These are phyloP conservation scores for Fraxinus pennsylvanica DNA, from an alignment of 257 asterid genomes.

Conservation along the genomic window DNA sequence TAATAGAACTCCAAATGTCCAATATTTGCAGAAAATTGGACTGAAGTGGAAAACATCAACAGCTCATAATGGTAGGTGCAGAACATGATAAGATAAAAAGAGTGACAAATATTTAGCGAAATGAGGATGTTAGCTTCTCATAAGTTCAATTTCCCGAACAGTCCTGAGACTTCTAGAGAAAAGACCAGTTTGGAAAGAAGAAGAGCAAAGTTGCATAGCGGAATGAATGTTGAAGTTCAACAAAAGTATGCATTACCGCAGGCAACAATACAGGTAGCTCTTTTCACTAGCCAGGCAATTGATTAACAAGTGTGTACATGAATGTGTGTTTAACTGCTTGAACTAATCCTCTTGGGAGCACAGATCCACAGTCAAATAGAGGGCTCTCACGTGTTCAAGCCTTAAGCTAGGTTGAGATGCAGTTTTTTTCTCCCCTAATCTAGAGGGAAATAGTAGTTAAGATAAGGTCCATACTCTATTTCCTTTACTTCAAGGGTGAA, in stretches of 20 bases:
- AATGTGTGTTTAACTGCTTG: background rate
- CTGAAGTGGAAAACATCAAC: slow-evolving; percentile 4
- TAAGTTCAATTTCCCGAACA: slow-evolving; percentile 12
- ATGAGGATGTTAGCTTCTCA: slow-evolving; percentile 1
- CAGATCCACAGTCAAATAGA: background rate
- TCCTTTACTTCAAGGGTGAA: background rate
- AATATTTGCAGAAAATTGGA: slow-evolving; percentile 5
- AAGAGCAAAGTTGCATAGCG: background rate
- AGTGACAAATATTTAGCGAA: background rate
- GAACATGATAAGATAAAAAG: background rate
- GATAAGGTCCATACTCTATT: background rate
- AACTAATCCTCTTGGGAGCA: background rate
- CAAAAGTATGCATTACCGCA: background rate
- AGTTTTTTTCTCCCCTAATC: background rate
- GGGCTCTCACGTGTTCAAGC: background rate
- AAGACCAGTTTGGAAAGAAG: slow-evolving; percentile 8
- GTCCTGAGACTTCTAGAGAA: background rate
- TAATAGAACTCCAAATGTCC: background rate
- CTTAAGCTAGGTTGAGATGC: background rate
- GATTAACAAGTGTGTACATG: background rate
- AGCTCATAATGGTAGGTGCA: background rate
- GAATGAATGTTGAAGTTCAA: background rate
- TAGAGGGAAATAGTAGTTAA: background rate
- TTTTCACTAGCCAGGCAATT: background rate
- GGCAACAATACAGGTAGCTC: background rate